These are phyloP conservation scores for Neurospora intermedia DNA, from an alignment of 495 filamentous ascomycete species.

Conservation along the genomic window DNA sequence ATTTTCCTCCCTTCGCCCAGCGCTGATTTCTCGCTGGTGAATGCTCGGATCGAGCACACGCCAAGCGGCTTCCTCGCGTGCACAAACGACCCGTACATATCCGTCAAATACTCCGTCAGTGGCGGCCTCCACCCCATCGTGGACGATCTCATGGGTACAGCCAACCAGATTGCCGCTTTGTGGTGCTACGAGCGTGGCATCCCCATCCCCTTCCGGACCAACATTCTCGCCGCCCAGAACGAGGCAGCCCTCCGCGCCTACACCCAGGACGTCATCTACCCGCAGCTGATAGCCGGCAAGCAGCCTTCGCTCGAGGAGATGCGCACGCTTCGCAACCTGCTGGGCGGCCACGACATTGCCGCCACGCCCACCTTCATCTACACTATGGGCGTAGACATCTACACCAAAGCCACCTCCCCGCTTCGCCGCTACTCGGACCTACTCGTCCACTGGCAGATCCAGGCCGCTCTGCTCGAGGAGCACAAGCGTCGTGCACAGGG, in stretches of 20 bases:
- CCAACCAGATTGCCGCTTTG: conserved; percentile 55
- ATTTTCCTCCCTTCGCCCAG: conserved; percentile 21
- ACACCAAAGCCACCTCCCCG: conserved; percentile 76
- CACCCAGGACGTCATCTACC: conserved; percentile 39
- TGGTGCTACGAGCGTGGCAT: conserved; percentile 71
- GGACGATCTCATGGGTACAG: conserved; percentile 61
- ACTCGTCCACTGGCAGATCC: conserved; percentile 85
- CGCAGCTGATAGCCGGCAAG: conserved; percentile 41
- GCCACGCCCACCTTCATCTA: conserved; percentile 43
- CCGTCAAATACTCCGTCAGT: conserved; percentile 18
- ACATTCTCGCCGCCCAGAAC: conserved; percentile 46
- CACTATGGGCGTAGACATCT: conserved; percentile 54
- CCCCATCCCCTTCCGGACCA: conserved; percentile 65
- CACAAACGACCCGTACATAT: conserved; percentile 31
- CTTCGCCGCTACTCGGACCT: conserved; percentile 76
- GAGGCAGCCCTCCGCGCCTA: conserved; percentile 29
- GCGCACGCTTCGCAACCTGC: conserved; percentile 46
- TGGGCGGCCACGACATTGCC: conserved; percentile 43
- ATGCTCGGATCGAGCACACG: conserved; percentile 4
- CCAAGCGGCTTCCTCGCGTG: conserved; percentile 14
- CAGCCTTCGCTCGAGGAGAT: conserved; percentile 49
- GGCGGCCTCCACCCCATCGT: conserved; percentile 21
- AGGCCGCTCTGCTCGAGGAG: conserved; percentile 68
- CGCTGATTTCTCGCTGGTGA: conserved; percentile 24
- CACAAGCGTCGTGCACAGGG: conserved; percentile 32